Base-by-base conservation (phyloP, 768 basidiomycete genomes). In the Trametes elegans region DNA sequence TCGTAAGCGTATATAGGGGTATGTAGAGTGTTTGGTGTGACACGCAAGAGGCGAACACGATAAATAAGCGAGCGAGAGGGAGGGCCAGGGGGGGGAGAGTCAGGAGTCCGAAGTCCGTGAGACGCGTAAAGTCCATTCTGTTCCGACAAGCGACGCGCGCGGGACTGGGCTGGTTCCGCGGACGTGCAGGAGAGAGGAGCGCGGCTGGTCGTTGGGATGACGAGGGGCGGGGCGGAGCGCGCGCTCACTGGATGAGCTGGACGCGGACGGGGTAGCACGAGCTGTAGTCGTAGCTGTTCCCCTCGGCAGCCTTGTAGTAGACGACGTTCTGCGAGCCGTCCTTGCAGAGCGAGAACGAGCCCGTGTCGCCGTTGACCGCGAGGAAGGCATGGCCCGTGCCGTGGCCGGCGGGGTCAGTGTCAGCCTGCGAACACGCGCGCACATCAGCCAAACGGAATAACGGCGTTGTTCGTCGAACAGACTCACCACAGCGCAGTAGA, bases 401-500 rank as follows among this genome's bases (percentile, higher is more conserved):
- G 36, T 60, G 58, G 14, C 62, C 67, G 32, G 55, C 58, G 6
- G 59, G 56, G 48, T 61, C 58, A 43, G 31, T 50, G 56, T 59
- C 51, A n/a, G 51, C 61, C 55, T 62, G 43, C 29, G 27, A n/a
- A 46, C 13, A 23, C 21, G 28, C 46, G 26, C 23, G 7, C 2
- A 9, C 13, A 27, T 28, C 28, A 51, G 39, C 18, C 24, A 4
- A n/a, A n/a, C n/a, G n/a, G n/a, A n/a, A n/a, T n/a, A n/a, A n/a
- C n/a, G n/a, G n/a, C n/a, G n/a, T n/a, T n/a, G n/a, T n/a, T n/a
- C n/a, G n/a, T n/a, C n/a, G n/a, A n/a, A n/a, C n/a, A n/a, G n/a
- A 59, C 67, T 35, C 53, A 74, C 56, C 14, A 68, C 73, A 3
- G 69, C 70, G 57, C 73, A 80, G 38, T 70, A 67, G 35, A 72